phyloP scores from a whole-genome alignment of 2,329 filamentous ascomycete genomes.

The Pseudogymnoascus verrucosus region DNA sequence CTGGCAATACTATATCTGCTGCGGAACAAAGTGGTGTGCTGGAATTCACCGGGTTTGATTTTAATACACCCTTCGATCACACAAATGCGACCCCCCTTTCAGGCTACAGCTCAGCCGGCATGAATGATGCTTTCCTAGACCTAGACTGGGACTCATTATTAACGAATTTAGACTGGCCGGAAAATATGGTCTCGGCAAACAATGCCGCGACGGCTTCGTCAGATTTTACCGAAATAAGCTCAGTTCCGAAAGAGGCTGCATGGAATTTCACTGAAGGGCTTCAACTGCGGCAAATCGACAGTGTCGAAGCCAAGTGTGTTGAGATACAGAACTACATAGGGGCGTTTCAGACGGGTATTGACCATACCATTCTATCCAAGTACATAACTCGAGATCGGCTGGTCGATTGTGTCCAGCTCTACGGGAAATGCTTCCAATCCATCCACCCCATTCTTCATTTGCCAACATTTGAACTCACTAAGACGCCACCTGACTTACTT shows the following conservation, averaged over 20 bases:
- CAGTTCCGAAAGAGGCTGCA: not conserved
- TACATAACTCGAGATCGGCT: not conserved
- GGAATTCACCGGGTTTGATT: not conserved
- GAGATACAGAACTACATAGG: not conserved
- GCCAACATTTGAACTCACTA: not conserved
- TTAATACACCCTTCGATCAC: not conserved
- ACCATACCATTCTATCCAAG: not conserved
- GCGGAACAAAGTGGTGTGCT: not conserved
- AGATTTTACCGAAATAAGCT: not conserved
- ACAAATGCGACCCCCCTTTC: not conserved
- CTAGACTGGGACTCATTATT: not conserved
- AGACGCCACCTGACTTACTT: not conserved
- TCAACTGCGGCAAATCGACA: not conserved
- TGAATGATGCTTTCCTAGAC: not conserved
- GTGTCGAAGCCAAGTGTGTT: not conserved
- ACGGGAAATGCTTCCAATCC: not conserved
- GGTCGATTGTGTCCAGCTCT: not conserved
- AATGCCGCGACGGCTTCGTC: not conserved
- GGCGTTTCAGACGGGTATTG: not conserved
- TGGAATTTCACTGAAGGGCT: slow-evolving; percentile 3
- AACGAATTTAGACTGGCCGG: not conserved
- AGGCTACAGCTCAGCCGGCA: not conserved
- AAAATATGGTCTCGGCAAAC: not conserved
- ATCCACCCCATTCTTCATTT: not conserved
- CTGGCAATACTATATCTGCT: not conserved